Conservation (phyloP, 805 yeast genomes). For the Lachancea waltii region DNA sequence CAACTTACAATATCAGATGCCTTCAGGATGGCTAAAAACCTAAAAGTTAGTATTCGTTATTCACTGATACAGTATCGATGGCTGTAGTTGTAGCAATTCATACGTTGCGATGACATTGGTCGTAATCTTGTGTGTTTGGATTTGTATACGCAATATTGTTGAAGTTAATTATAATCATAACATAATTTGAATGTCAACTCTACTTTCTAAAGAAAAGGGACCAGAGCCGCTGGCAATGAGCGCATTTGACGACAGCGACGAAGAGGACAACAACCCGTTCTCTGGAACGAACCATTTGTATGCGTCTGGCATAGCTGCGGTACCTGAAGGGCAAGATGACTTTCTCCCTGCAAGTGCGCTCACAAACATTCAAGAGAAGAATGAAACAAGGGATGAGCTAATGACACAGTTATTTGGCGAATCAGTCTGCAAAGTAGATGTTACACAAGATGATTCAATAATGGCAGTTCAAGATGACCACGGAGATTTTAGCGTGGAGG, state of each 20-base stretch:
- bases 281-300: slow-evolving; percentile 34
- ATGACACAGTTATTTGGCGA: slow-evolving; percentile 9
- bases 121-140: background rate
- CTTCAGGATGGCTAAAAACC: slow-evolving; percentile 14
- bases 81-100: background rate
- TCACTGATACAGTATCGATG: background rate
- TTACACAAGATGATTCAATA: background rate
- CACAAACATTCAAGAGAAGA: slow-evolving; percentile 8
- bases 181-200: too few species aligned
- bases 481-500: background rate
- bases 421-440: background rate
- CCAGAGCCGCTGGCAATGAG: slow-evolving; percentile 12
- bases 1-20: slow-evolving; percentile 31
- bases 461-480: background rate
- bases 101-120: slow-evolving; percentile 1
- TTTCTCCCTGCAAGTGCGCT: slow-evolving; percentile 8
- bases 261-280: slow-evolving; percentile 37
- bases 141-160: too few species aligned
- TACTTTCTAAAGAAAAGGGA: background rate
- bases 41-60: background rate
- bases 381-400: slow-evolving; percentile 9
- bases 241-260: slow-evolving; percentile 23
- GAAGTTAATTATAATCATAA: too few species aligned
- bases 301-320: slow-evolving; percentile 34
- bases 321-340: slow-evolving; percentile 16